A percentile compares a stretch with the other conserved stretches of the same genome.
Evolutionary conservation across 78 protist genomes (phyloP).

Genomic region (Tieghemostelium lacteum): DNA sequence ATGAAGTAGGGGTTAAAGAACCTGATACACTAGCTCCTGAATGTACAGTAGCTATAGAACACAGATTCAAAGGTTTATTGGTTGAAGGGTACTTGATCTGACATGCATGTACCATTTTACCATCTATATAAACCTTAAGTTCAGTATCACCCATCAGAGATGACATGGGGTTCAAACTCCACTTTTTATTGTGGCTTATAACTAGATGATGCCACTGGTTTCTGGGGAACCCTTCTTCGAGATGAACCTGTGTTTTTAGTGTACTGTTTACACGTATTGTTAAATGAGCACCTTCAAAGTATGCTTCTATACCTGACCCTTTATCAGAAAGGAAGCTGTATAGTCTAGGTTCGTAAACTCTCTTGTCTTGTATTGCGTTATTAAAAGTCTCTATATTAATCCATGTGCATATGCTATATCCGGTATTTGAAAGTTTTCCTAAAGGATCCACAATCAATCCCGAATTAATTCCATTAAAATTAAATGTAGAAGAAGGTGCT

Average conservation of each 20-base stretch:
- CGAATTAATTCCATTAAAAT: slow-evolving; percentile 54
- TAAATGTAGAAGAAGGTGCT: slow-evolving; percentile 36
- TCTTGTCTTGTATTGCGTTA: background rate
- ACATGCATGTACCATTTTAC: background rate
- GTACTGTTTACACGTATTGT: slow-evolving; percentile 12
- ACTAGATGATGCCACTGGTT: slow-evolving; percentile 47
- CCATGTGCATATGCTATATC: slow-evolving; percentile 44
- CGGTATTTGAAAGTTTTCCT: slow-evolving; percentile 29
- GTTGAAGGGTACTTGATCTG: slow-evolving; percentile 69
- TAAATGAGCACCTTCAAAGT: slow-evolving; percentile 12
- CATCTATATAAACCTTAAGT: slow-evolving; percentile 13
- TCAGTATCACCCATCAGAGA: background rate
- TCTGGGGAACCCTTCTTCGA: slow-evolving; percentile 12
- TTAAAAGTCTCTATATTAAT: slow-evolving; percentile 57
- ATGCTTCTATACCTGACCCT: slow-evolving; percentile 63
- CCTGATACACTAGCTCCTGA: background rate
- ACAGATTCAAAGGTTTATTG: slow-evolving; percentile 13
- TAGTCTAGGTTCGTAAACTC: slow-evolving; percentile 52
- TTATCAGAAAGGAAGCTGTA: slow-evolving; percentile 43
- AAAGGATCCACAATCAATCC: slow-evolving; percentile 60
- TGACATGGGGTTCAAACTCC: slow-evolving; percentile 10
- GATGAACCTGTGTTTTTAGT: slow-evolving; percentile 7
- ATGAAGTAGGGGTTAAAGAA: background rate
- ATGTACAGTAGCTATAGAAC: slow-evolving; percentile 58
- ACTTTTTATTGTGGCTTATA: slow-evolving; percentile 28